Conservation (phyloP, 371 early-diverging fungal genomes). For the Conidiobolus incongruus region DNA sequence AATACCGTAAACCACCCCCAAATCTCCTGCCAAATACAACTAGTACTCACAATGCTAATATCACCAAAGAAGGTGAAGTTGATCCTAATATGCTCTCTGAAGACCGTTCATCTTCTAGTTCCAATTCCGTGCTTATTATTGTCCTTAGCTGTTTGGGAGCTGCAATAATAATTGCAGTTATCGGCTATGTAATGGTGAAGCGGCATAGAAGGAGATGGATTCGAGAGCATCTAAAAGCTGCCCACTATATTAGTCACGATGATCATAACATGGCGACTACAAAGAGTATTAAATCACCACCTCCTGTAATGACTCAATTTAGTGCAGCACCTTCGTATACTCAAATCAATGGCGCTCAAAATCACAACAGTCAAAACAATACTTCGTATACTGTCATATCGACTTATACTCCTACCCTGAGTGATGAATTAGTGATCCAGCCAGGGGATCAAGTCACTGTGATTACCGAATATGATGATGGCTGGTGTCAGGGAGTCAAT, state of each 20-base stretch:
- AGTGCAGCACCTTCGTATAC: too few relatives aligned
- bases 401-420: conserved; percentile 32
- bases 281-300: too few relatives aligned
- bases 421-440: conserved; percentile 39
- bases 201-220: too few relatives aligned
- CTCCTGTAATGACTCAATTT: too few relatives aligned
- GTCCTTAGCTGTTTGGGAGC: not conserved
- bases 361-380: not conserved
- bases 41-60: not conserved
- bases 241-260: too few relatives aligned
- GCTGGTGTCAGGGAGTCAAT: conserved; percentile 40
- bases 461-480: conserved; percentile 39
- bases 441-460: conserved; percentile 34
- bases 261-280: too few relatives aligned
- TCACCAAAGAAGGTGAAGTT: not conserved
- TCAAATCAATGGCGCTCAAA: too few relatives aligned
- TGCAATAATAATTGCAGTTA: too few relatives aligned
- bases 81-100: too few relatives aligned
- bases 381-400: conserved; percentile 15
- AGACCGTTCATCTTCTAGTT: not conserved
- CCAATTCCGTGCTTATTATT: conserved; percentile 1
- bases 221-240: too few relatives aligned
- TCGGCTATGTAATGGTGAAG: too few relatives aligned
- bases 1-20: not conserved
- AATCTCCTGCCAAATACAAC: not conserved